These are phyloP conservation scores for Hysterium pulicare DNA, from an alignment of 2,329 filamentous ascomycete genomes.

Conservation along the genomic window DNA sequence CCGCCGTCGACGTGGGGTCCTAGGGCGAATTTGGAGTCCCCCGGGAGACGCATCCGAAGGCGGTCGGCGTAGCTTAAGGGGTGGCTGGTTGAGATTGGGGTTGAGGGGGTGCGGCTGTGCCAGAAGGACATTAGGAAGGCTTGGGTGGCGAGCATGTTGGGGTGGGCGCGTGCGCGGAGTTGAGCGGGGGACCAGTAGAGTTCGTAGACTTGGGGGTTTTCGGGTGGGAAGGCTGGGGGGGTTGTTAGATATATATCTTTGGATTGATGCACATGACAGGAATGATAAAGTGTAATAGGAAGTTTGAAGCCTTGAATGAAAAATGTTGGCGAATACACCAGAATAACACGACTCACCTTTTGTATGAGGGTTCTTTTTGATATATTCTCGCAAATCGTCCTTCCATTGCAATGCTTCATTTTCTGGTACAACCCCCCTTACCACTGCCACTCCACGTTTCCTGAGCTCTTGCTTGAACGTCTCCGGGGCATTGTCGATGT, in stretches of 20 bases:
- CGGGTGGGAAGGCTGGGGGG: conserved; percentile 43
- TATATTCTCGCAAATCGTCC: conserved; percentile 43
- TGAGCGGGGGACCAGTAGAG: conserved; percentile 50
- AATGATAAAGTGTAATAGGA: background rate
- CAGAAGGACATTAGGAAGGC: conserved; percentile 49
- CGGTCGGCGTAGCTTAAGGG: conserved; percentile 50
- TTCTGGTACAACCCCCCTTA: conserved; percentile 45
- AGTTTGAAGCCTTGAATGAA: background rate
- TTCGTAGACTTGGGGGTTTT: conserved; percentile 51
- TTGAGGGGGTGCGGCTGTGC: conserved; percentile 43
- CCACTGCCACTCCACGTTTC: conserved; percentile 53
- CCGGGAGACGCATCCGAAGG: conserved; percentile 53
- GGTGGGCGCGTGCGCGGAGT: conserved; percentile 46
- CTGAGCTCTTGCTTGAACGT: conserved; percentile 57
- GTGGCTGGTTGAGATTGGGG: conserved; percentile 43
- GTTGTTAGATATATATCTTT: background rate
- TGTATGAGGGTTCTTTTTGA: conserved; percentile 45
- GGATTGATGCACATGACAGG: no score
- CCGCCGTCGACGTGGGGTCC: conserved; percentile 58
- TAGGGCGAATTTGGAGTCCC: conserved; percentile 50
- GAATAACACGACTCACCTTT: conserved; percentile 22
- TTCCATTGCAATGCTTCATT: conserved; percentile 45
- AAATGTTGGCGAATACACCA: conserved; percentile 7
- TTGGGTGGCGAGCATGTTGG: conserved; percentile 46
- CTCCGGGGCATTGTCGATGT: conserved; percentile 47